Percentiles rank a stretch among this genome's conserved stretches.
Conservation (phyloP, 2,329 filamentous ascomycete genomes). For the Aspergillus aculeatus region DNA sequence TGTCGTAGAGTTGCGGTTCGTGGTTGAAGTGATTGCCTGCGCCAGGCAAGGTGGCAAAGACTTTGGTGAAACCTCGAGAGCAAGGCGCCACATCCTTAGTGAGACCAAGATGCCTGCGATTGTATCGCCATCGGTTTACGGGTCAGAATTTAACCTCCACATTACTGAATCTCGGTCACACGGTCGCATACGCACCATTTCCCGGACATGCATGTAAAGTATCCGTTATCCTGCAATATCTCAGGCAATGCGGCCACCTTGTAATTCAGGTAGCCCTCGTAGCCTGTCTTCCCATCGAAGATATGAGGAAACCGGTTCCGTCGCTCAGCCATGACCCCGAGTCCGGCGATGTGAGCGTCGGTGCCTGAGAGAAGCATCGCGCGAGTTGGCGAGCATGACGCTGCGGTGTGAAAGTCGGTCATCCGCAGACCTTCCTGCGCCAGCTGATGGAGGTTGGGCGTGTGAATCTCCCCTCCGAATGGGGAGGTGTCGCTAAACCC, state of each 20-base stretch:
- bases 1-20: conserved; percentile 22
- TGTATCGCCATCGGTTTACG: no score
- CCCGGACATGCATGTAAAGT: conserved; percentile 60
- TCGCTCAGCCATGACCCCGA: conserved; percentile 32
- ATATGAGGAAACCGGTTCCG: conserved; percentile 19
- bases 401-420: conserved; percentile 59
- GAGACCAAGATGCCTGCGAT: no score
- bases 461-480: conserved; percentile 57
- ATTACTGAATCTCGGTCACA: no score
- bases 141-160: no score
- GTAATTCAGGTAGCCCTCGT: conserved; percentile 59
- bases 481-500: conserved; percentile 55
- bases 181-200: conserved; percentile 49
- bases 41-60: conserved; percentile 21
- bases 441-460: conserved; percentile 54
- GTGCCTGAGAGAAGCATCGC: conserved; percentile 39
- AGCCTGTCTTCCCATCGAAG: conserved; percentile 29
- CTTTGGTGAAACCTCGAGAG: no score
- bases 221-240: conserved; percentile 58
- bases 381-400: conserved; percentile 53
- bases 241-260: conserved; percentile 59
- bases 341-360: conserved; percentile 33
- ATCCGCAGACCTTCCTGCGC: conserved; percentile 49
- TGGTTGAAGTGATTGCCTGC: conserved; percentile 38
- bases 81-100: no score